Conservation (phyloP, 1,139 yeast species). For the Debaryomyces sp. region DNA sequence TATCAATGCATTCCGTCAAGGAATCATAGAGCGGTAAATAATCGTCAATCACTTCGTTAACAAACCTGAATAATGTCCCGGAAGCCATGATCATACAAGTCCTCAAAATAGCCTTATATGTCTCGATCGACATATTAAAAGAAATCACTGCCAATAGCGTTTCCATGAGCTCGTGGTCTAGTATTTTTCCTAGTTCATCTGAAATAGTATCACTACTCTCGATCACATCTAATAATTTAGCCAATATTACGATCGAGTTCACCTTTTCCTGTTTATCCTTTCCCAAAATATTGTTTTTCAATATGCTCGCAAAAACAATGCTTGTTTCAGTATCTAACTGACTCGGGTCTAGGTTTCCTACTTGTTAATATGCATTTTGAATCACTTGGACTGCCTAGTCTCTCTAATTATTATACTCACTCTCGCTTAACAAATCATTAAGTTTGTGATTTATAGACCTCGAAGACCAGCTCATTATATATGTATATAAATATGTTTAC, state of each 20-base stretch:
- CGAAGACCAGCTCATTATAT: conserved; percentile 34
- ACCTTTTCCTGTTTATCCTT: conserved; percentile 55
- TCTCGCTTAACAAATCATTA: conserved; percentile 46
- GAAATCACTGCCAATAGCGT: conserved; percentile 49
- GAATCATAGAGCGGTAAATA: conserved; percentile 45
- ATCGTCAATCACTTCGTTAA: conserved; percentile 35
- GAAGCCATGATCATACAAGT: conserved; percentile 47
- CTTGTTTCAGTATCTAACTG: conserved; percentile 42
- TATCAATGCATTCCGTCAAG: conserved; percentile 45
- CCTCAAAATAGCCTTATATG: conserved; percentile 52
- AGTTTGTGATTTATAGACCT: conserved; percentile 49
- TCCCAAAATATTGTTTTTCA: conserved; percentile 45
- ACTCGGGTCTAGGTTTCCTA: conserved; percentile 29
- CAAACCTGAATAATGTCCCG: conserved; percentile 45
- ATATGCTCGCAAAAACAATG: conserved; percentile 36
- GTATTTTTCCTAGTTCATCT: conserved; percentile 38
- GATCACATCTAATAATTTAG: conserved; percentile 52
- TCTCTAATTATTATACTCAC: conserved; percentile 20
- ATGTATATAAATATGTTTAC: neutral
- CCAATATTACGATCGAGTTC: conserved; percentile 55
- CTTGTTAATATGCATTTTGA: conserved; percentile 6
- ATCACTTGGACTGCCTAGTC: neutral
- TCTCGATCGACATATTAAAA: conserved; percentile 50
- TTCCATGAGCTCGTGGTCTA: conserved; percentile 46
- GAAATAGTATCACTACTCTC: conserved; percentile 42